phyloP scores from a whole-genome alignment of 2,329 filamentous ascomycete species.

The Ophiostoma piceae region DNA sequence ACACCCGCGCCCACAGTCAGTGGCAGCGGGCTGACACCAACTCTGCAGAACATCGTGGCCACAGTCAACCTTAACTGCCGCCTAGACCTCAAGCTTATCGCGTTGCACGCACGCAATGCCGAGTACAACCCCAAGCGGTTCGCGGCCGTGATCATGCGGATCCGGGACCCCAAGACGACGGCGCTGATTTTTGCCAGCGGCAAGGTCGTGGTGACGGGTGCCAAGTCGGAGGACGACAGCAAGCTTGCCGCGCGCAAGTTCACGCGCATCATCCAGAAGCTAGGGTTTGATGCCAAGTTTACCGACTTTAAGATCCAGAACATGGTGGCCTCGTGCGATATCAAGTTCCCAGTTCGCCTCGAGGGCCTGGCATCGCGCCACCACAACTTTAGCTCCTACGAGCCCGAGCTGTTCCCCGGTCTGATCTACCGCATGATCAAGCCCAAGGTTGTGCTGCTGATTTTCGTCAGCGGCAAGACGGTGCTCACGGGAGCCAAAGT shows the following conservation, averaged over 20 bases:
- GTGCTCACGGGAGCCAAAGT: constrained; percentile 97
- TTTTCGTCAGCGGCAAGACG: constrained; percentile 98
- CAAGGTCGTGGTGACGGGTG: constrained; percentile 99
- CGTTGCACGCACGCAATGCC: constrained; percentile 93
- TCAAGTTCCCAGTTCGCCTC: constrained; percentile 97
- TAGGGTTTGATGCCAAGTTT: constrained; percentile 99
- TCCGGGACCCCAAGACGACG: constrained; percentile 97
- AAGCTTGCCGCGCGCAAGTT: constrained; percentile 97
- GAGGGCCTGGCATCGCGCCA: constrained; percentile 94
- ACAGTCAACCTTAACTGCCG: constrained; percentile 98
- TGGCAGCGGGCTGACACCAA: constrained; percentile 85
- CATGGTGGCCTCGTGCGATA: constrained; percentile 97
- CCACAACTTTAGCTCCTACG: constrained; percentile 99
- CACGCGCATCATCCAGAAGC: constrained; percentile 98
- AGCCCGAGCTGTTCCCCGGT: constrained; percentile 96
- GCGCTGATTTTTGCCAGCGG: constrained; percentile 96
- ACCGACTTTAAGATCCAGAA: constrained; percentile 99
- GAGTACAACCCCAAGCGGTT: constrained; percentile 99
- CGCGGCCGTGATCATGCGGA: constrained; percentile 98
- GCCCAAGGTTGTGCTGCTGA: constrained; percentile 95
- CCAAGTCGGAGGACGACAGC: constrained; percentile 95
- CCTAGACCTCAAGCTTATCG: constrained; percentile 97
- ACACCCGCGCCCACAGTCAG: constrained; percentile 30
- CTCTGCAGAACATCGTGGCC: constrained; percentile 89
- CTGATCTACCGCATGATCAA: constrained; percentile 99